Base-by-base conservation (phyloP, 2,329 filamentous ascomycete species). In the Drechslera avenae region DNA sequence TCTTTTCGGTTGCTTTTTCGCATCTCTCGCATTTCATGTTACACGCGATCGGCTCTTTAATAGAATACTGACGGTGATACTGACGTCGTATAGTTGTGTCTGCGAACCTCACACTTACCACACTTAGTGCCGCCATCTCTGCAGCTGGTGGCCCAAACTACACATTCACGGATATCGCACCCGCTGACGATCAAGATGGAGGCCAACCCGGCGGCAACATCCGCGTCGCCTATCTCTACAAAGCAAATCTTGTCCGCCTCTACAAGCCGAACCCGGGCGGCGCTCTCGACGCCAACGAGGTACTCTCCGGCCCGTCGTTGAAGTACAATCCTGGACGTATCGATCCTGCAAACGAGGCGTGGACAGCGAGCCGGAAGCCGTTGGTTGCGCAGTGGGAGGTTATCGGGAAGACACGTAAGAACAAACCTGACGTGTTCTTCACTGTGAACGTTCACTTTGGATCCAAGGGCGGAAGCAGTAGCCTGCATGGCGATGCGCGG, bases 171-270 rank as follows among this genome's bases (percentile, higher is more conserved):
- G 81, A 85, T 56, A 79, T 90, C 47, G 77, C 76, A 35, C 86
- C 87, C 2, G 72, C 80, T 28, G 75, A 88, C 66, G 78, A 82
- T 69, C 61, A 79, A 54, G 86, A 89, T 57, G 87, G 87, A 50
- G 87, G 87, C 28, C 74, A 83, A 54, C 83, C 85, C 1, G 87
- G 87, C 12, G 86, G 86, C 31, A 90, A 90, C 75, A 90, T 90
- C 70, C 86, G 87, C 36, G 77, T 78, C 39, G 86, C 86, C 0
- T 90, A 88, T 73, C 77, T 90, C 9, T 90, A 88, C 79, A 83
- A 86, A 32, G 78, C 85, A 0, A 76, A 79, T 14, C 69, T 83
- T 3, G 66, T 90, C 36, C 77, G 79, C 39, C 81, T 89, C n/a
- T 79, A 79, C 63, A 80, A 84, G 52, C 77, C 80, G 42, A 84